phyloP scores from a whole-genome alignment of 2,329 filamentous ascomycete genomes.

The Pestalotiopsis sp. region DNA sequence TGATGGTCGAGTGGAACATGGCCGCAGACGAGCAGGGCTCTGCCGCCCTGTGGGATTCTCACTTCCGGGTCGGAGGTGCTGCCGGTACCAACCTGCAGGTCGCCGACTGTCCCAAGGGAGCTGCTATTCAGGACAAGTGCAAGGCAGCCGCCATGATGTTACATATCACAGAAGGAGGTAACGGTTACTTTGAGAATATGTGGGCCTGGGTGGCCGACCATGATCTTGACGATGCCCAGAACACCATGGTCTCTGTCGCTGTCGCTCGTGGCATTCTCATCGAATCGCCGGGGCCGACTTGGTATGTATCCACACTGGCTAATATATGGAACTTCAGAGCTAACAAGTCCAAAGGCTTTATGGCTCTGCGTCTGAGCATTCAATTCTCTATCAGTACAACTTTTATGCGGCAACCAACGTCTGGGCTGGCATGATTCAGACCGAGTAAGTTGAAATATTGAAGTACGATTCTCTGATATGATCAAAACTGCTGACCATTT shows the following conservation, averaged over 20 bases:
- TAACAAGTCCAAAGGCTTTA: slow-evolving; percentile 45
- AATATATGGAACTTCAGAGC: too few relatives aligned
- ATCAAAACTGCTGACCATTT: not conserved
- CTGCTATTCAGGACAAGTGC: slow-evolving; percentile 51
- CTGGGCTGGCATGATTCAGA: slow-evolving; percentile 65
- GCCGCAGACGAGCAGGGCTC: slow-evolving; percentile 48
- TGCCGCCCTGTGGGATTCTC: slow-evolving; percentile 65
- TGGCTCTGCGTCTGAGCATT: slow-evolving; percentile 47
- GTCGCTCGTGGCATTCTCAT: slow-evolving; percentile 35
- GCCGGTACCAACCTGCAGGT: slow-evolving; percentile 65
- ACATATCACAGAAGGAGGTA: slow-evolving; percentile 42
- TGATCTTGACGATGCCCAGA: slow-evolving; percentile 36
- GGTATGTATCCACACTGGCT: slow-evolving; percentile 16
- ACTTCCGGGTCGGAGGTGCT: slow-evolving; percentile 73
- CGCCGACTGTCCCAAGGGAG: slow-evolving; percentile 53
- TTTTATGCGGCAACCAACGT: slow-evolving; percentile 60
- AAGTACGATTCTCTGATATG: not conserved
- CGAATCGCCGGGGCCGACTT: slow-evolving; percentile 30
- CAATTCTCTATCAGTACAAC: slow-evolving; percentile 59
- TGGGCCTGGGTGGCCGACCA: slow-evolving; percentile 73
- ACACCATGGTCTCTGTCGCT: slow-evolving; percentile 35
- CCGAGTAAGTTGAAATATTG: slow-evolving; percentile 47
- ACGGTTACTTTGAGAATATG: slow-evolving; percentile 51
- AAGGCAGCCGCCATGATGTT: slow-evolving; percentile 56
- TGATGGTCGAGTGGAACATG: slow-evolving; percentile 74